Evolutionary conservation across 2,329 filamentous ascomycete species (phyloP).

Genomic region (Exophiala sp.): DNA sequence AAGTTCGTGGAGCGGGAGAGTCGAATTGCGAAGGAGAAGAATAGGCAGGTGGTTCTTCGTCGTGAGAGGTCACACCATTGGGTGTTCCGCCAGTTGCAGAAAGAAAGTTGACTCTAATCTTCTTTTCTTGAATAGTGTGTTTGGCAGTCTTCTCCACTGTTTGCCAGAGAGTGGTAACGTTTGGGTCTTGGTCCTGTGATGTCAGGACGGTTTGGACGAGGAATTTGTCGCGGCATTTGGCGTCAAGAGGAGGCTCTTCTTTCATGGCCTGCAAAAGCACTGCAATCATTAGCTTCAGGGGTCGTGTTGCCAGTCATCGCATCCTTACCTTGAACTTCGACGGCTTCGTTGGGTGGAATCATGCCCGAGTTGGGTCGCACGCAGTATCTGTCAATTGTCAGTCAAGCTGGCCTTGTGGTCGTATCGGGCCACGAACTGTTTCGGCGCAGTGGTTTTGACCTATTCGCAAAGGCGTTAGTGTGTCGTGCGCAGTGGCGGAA

Average conservation of each 20-base stretch:
- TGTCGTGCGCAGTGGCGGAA: slow-evolving; percentile 14
- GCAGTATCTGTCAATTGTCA: slow-evolving; percentile 69
- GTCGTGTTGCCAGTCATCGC: neutral
- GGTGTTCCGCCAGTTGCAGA: slow-evolving; percentile 52
- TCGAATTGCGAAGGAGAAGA: slow-evolving; percentile 54
- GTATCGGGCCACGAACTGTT: slow-evolving; percentile 68
- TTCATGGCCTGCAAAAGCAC: slow-evolving; percentile 98
- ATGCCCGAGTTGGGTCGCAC: slow-evolving; percentile 95
- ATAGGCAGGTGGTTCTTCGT: slow-evolving; percentile 53
- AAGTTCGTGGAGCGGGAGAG: slow-evolving; percentile 41
- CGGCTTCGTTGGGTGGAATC: slow-evolving; percentile 83
- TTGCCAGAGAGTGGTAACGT: slow-evolving; percentile 78
- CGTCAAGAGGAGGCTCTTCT: slow-evolving; percentile 78
- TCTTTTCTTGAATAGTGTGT: slow-evolving; percentile 79
- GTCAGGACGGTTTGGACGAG: slow-evolving; percentile 89
- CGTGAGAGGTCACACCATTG: slow-evolving; percentile 35
- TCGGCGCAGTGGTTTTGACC: slow-evolving; percentile 99
- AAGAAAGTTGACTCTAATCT: slow-evolving; percentile 89
- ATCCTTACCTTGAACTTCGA: slow-evolving; percentile 80
- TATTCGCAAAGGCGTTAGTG: slow-evolving; percentile 36
- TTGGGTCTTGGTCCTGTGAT: slow-evolving; percentile 75
- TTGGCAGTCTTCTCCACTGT: slow-evolving; percentile 72
- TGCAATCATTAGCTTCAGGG: slow-evolving; percentile 36
- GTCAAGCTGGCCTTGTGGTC: slow-evolving; percentile 19
- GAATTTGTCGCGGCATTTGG: slow-evolving; percentile 96